phyloP scores from a whole-genome alignment of 371 early-diverging fungal species.

The Mucor sp. region DNA sequence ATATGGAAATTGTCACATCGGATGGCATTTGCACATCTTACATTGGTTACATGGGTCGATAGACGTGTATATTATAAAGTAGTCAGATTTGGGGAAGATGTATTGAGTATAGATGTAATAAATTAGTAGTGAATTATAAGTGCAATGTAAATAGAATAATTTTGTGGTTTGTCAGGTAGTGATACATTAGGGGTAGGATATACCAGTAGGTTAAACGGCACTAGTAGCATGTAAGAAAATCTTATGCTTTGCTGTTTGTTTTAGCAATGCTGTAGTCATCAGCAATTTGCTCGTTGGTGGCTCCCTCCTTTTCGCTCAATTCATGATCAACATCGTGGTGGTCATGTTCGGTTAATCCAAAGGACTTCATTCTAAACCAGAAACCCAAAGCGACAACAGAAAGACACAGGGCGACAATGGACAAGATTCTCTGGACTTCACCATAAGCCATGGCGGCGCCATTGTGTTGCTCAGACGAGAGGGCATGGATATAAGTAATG shows the following conservation, averaged over 20 bases:
- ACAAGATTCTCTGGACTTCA: constrained; percentile 32
- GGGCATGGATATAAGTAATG: constrained; percentile 23
- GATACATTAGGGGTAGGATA: not conserved
- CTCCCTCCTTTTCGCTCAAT: not conserved
- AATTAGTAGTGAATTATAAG: not conserved
- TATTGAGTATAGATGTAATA: not conserved
- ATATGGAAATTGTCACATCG: no score
- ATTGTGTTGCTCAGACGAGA: constrained; percentile 35
- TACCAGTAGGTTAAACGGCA: not conserved
- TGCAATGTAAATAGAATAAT: not conserved
- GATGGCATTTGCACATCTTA: no score
- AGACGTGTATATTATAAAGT: not conserved
- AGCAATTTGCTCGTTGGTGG: constrained; percentile 1
- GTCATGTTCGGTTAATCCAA: constrained; percentile 28
- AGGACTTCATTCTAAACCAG: constrained; percentile 36
- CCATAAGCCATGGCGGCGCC: constrained; percentile 33
- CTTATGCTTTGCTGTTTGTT: not conserved
- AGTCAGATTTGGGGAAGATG: not conserved
- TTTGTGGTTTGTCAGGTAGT: not conserved
- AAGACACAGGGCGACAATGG: constrained; percentile 33
- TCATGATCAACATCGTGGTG: not conserved
- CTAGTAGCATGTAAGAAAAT: not conserved
- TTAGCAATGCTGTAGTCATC: constrained; percentile 6
- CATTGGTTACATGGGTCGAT: no score
- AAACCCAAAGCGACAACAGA: constrained; percentile 27